Evolutionary conservation across 495 filamentous ascomycete genomes (phyloP), one percentile per base, ranked within the genome.

Genomic region (Letharia lupina): DNA sequence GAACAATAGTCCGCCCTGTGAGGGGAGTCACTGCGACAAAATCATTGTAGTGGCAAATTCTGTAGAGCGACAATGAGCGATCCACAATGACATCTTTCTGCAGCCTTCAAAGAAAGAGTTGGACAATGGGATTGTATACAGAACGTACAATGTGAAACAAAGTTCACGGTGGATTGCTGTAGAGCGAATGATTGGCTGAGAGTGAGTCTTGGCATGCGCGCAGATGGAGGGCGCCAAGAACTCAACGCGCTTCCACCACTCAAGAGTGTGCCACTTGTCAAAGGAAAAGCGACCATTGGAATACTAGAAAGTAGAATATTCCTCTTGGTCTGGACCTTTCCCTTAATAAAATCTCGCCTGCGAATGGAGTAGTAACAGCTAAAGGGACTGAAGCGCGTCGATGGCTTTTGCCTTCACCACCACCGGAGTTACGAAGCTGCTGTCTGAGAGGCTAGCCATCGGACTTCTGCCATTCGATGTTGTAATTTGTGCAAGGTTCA

Each of bases 191-290:
- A 57, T 57, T 57, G 54, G 54, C 31, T 20, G 54, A 57, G 54
- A 37, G 54, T 33, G 33, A 57, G 54, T 57, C 54, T 57, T 57
- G 54, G 54, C 54, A 57, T 33, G 33, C 4, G 52, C 31, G 52
- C 15, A 56, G 28, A 35, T 33, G 12, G 2, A 33, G 16, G 54
- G 54, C 54, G 54, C 54, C 54, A 57, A 57, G 54, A 57, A 37
- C 15, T 37, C 16, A 37, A 37, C 15, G 33, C 33, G 31, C 33
- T 6, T 57, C 33, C 31, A 57, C 33, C 33, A 57, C 54, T 37
- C 16, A 37, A 37, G 8, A 20, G 3, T 4, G 3, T 31, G 11
- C 13, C n/a, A 8, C 10, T 15, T 7, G 7, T 13, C 33, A 54
- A 52, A 8, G 50, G 12, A 18, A 57, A 37, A 57, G 31, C 54